Evolutionary conservation across 805 yeast species (phyloP), one percentile per base, ranked within the genome.

Genomic region (Candida xiaguanensis): DNA sequence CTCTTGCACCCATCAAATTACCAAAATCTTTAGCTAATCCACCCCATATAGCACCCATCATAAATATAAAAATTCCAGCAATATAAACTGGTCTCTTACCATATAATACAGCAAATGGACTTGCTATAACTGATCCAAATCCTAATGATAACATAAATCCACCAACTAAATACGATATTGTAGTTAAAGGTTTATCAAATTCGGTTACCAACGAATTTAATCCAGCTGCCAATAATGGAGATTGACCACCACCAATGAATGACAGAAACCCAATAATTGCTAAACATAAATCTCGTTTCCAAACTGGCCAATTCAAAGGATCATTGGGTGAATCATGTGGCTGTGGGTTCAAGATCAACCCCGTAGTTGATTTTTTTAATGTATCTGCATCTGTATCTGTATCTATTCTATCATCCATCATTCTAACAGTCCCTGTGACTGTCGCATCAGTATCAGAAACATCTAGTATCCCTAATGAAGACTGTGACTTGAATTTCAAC

Each of bases 261-360:
- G 78, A 74, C 44, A 74, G 81, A 47, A 75, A 68, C 4, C 83
- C 82, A 24, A 78, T 67, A 13, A 71, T 72, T 8, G 67, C 46
- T 29, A 78, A 57, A 6, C 82, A 75, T 34, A 75, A 42, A 44
- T 78, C 84, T 20, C 82, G 61, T 29, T 75, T 63, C 77, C 80
- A 75, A 6, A 67, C 49, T 1, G 84, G 82, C 85, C 85, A 78
- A 49, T 79, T 80, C 29, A 79, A 61, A 2, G 85, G 85, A 46
- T 79, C 85, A 48, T 80, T 78, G 4, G 82, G 80, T 45, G 73
- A 63, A 47, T 78, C 75, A 27, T 74, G 77, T 4, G 85, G 85
- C 52, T 79, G 85, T 0, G 85, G 85, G 39, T 66, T 58, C 25
- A 80, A 57, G 24, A 79, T 67, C 16, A 79, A 57, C 1, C 84